Base-by-base conservation (phyloP, 345 rosid genomes). In the Sisymbrium altissimum region DNA sequence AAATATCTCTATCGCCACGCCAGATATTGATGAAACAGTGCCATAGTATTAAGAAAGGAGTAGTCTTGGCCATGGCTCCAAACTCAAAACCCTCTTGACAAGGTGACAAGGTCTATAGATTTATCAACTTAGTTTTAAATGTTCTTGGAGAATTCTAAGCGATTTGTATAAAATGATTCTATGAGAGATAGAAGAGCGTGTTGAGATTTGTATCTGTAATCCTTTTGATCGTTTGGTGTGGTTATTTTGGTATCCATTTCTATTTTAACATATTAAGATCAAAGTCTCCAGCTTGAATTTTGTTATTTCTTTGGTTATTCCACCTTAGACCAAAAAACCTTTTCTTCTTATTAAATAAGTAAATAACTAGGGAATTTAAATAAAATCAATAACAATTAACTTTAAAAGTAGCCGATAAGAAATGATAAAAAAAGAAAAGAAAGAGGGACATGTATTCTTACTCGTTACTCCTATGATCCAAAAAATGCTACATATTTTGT, bases 221-320 rank as follows among this genome's bases (percentile, higher is more conserved):
- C 70, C 5, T 30, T 61, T 62, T 62, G 11, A 64, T 73, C 59
- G 13, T 57, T 25, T 36, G 58, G 71, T 73, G 64, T 72, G 64
- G 64, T 63, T 63, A 19, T 64, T 43, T 73, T 56, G 7, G 52
- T 57, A 17, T 46, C 40, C 40, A 44, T 43, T 73, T 55, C 11
- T 27, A 6, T 27, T 5, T 46, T 49, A 49, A 17, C 40, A 12
- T 50, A 14, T 39, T 27, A 62, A 29, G 33, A 41, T 71, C 68
- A 52, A 52, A 11, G 6, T 23, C 10, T 2, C 13, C n/a, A 3
- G 23, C 32, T 25, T 52, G 7, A 23, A 2, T 23, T 12, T 52
- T 49, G 9, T 17, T 2, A 4, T 48, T 25, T 19, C 3, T 23
- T 23, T n/a, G n/a, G 25, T 23, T 23, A 23, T 23, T 23, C n/a